Conservation (phyloP, 2,329 filamentous ascomycete genomes). For the Polytolypa hystricis region DNA sequence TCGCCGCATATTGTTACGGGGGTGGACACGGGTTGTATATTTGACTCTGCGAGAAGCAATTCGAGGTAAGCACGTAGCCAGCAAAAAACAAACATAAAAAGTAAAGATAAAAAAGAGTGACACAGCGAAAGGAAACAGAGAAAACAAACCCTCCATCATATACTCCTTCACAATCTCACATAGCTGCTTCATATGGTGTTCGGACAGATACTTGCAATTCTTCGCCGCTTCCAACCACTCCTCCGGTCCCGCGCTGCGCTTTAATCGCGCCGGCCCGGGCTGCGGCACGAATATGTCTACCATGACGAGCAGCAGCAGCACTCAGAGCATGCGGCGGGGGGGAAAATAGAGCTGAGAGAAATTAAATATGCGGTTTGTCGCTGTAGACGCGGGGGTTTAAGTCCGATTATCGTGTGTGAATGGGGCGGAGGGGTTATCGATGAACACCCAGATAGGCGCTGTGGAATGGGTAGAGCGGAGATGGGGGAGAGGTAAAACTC, state of each 20-base stretch:
- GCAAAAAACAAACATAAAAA: background rate
- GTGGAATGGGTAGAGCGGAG: too few species aligned
- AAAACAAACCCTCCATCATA: conserved; percentile 76
- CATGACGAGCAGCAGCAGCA: too few species aligned
- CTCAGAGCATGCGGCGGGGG: too few species aligned
- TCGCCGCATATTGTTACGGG: conserved; percentile 96
- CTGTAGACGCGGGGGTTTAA: too few species aligned
- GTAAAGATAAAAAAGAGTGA: background rate
- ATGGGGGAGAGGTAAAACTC: too few species aligned
- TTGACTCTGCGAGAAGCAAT: conserved; percentile 57
- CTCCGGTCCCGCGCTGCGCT: conserved; percentile 73
- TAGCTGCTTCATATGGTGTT: conserved; percentile 94
- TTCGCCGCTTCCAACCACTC: conserved; percentile 97
- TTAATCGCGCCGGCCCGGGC: conserved; percentile 79
- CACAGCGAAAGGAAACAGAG: background rate
- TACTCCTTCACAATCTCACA: conserved; percentile 99
- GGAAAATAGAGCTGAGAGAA: too few species aligned
- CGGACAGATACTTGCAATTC: conserved; percentile 92
- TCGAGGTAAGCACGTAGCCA: background rate
- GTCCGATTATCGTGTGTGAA: too few species aligned
- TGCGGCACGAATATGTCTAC: conserved; percentile 58
- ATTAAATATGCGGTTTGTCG: too few species aligned
- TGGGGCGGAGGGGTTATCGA: too few species aligned
- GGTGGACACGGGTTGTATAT: conserved; percentile 94
- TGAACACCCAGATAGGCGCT: too few species aligned